Base-by-base conservation (phyloP, 2,329 filamentous ascomycete genomes). In the Aspergillus proliferans region DNA sequence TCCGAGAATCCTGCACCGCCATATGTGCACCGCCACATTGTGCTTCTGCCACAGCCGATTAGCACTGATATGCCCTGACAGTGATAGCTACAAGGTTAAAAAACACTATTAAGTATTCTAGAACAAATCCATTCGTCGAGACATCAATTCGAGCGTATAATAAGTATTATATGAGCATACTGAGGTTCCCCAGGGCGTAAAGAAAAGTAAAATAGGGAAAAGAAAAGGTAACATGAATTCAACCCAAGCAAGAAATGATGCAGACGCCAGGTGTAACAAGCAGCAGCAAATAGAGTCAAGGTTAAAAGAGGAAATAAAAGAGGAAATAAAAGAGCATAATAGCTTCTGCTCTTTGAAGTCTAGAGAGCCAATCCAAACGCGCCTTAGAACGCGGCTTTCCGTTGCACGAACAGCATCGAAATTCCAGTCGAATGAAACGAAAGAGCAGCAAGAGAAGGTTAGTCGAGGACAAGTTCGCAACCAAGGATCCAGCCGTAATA, bases 121-220 rank as follows among this genome's bases (percentile, higher is more conserved):
- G 26, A 30, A 30, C 26, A 30, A 12, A 10, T 30, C 1, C 26
- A 30, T 30, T 30, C 26, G 5, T 30, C 15, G n/a, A 36, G 14
- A 18, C 15, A 30, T 39, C 33, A 45, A 50, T 52, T 45, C 44
- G 40, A 52, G 21, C 15, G n/a, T 36, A 48, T 55, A 53, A 49
- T 55, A 56, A 53, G 53, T 62, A 67, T 67, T 68, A 68, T 67
- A 61, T 66, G 60, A 53, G 56, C 53, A 67, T 67, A 66, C 64
- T 64, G 52, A 54, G 46, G 49, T 52, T 53, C 55, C 55, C 50
- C 48, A 47, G 38, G 46, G 47, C 39, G 51, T 52, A 55, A 54
- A 46, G 46, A 53, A 52, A 38, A 26, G 30, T 46, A 61, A 53
- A 48, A 30, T 30, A 30, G 26, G 26, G 26, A 30, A 30, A 30